Base-by-base conservation (phyloP, 2,329 filamentous ascomycete genomes). In the Stromatinia cepivora region DNA sequence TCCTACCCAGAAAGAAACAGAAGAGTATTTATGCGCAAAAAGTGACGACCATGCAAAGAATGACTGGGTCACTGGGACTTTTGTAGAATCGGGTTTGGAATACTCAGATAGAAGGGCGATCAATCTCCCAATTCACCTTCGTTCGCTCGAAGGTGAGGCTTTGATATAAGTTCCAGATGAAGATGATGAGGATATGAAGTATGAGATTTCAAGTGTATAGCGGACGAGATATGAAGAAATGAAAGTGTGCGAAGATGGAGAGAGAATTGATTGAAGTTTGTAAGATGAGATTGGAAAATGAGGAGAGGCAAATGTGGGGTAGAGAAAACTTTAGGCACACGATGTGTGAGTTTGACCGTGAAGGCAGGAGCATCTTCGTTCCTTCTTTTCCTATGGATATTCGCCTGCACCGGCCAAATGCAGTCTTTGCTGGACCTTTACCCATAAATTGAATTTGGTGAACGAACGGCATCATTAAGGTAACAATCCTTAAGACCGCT, bases 341-440 rank as follows among this genome's bases (percentile, higher is more conserved):
- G 31, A 64, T 25, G 46, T 64, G 34, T 52, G n/a, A 64, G 22
- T 52, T 52, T 42, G 61, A 64, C 61, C 10, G 34, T 42, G n/a
- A 28, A 52, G 31, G 61, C 28, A 52, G 31, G 45, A 63, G 31
- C 31, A 39, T n/a, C 46, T 64, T 64, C 46, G 46, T 15, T 53
- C 46, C 46, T 64, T 52, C 61, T n/a, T 22, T 28, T 64, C 17
- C n/a, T 28, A 28, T 25, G 11, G 22, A 42, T 13, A 39, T 20
- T 39, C 17, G 31, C 22, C 22, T 52, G 5, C 61, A 34, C 17
- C 22, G 22, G n/a, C 31, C 31, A 64, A 17, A 15, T 42, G 8
- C 61, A 52, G 9, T 25, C 31, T 36, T 25, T 25, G 7, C 9
- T 64, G 15, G 6, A 20, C 15, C 6, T 28, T 8, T 2, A 11